Evolutionary conservation across 148 eudicot species (phyloP).

Genomic region (Rhododendron molle): DNA sequence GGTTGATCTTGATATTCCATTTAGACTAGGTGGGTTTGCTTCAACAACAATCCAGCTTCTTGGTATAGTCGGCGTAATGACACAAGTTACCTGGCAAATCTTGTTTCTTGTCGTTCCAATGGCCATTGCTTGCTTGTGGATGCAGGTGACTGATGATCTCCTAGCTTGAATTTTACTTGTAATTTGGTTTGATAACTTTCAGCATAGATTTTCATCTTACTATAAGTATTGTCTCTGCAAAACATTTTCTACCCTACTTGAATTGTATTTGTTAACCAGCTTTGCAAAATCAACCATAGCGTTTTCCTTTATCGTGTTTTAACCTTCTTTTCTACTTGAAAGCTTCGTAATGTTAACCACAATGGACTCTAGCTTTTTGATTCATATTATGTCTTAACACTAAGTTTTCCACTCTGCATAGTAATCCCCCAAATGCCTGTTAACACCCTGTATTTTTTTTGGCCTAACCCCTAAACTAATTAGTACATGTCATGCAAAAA

Average conservation of each 20-base stretch:
- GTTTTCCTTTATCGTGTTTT: not conserved
- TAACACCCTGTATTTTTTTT: not conserved
- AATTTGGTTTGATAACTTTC: not conserved
- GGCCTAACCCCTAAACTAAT: not conserved
- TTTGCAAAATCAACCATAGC: too few relatives aligned
- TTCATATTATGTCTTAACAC: not conserved
- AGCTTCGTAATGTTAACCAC: not conserved
- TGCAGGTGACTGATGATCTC: conserved; percentile 61
- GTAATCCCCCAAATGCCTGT: not conserved
- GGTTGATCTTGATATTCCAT: conserved; percentile 92
- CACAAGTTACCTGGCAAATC: conserved; percentile 90
- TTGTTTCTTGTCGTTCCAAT: conserved; percentile 86
- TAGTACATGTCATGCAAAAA: not conserved
- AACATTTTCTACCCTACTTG: too few relatives aligned
- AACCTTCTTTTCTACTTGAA: not conserved
- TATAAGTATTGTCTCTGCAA: not conserved
- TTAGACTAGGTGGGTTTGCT: conserved; percentile 93
- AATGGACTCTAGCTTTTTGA: not conserved
- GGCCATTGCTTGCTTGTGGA: conserved; percentile 95
- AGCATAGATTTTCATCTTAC: not conserved
- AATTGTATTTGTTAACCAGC: too few relatives aligned
- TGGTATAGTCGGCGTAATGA: conserved; percentile 93
- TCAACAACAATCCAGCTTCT: conserved; percentile 86
- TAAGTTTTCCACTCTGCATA: not conserved
- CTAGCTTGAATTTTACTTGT: not conserved